These are phyloP conservation scores for Fusarium buharicum DNA, from an alignment of 2,329 filamentous ascomycete species.

Conservation along the genomic window DNA sequence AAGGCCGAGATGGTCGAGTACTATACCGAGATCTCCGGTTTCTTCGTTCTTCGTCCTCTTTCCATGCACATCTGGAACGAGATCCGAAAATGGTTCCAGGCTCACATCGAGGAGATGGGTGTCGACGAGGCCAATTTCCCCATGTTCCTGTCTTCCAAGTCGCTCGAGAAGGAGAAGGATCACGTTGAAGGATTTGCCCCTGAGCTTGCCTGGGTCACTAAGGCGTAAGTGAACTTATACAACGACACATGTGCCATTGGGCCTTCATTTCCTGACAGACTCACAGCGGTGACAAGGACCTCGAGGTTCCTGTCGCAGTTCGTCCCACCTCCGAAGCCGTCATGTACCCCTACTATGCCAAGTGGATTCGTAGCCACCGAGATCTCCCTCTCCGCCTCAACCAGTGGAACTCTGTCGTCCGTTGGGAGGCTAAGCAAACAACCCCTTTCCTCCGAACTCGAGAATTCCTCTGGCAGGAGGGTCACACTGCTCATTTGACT, in stretches of 20 bases:
- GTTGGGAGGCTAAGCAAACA: constrained; percentile 97
- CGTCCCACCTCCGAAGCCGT: constrained; percentile 78
- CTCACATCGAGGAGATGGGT: constrained; percentile 86
- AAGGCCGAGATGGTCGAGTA: constrained; percentile 99
- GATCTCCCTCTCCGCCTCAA: constrained; percentile 94
- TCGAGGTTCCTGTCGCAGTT: constrained; percentile 81
- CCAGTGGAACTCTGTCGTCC: constrained; percentile 94
- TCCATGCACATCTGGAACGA: constrained; percentile 74
- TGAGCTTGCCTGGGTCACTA: constrained; percentile 88
- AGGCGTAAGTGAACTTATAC: constrained; percentile 66
- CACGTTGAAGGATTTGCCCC: constrained; percentile 99
- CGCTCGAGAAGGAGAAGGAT: constrained; percentile 88
- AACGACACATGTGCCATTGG: neutral
- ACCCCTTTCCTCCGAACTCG: constrained; percentile 89
- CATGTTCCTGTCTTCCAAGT: constrained; percentile 92
- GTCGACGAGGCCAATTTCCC: constrained; percentile 98
- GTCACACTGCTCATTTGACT: constrained; percentile 88
- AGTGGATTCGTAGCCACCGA: constrained; percentile 96
- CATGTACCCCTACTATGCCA: constrained; percentile 96
- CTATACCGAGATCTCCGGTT: constrained; percentile 92
- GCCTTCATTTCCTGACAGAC: constrained; percentile 23
- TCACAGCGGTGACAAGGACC: constrained; percentile 83
- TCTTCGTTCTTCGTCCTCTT: constrained; percentile 86
- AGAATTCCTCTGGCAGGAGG: constrained; percentile 99
- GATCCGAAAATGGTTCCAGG: constrained; percentile 74